Evolutionary conservation across 495 filamentous ascomycete genomes (phyloP), one percentile per base, ranked within the genome.

Genomic region (Darksidea phi): DNA sequence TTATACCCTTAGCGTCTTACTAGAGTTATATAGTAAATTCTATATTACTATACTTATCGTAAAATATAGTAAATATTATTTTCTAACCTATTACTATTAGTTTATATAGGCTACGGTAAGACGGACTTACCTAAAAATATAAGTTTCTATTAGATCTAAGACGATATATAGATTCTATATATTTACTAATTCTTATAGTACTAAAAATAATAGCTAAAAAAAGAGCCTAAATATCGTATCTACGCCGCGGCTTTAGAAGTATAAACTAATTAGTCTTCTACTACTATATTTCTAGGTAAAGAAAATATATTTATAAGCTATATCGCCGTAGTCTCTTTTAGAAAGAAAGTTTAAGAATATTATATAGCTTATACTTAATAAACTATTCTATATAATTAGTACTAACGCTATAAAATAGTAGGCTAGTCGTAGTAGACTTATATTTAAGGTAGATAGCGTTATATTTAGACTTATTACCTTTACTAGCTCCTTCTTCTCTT

Each of bases 181-280:
- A 57, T 57, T 57, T 41, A 41, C 54, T 25, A 57, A 57, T 57
- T 57, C 54, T 57, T 48, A 21, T 47, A 48, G 54, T 57, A 23
- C 54, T 57, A 36, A 46, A 57, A 57, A 57, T 41, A 48, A 17
- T 42, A 34, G 52, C 52, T 26, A 43, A 13, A 55, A 45, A 42
- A 26, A 55, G 52, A 55, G 52, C 21, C 54, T 34, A 57, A 47
- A 57, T 57, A 38, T 57, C 42, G 23, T 32, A 38, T 57, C 54
- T 57, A 57, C 54, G 54, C 38, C 54, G 52, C 21, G 37, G 52
- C 52, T 55, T 55, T 43, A 43, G 37, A 55, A 55, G 52, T 34
- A 55, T 34, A 24, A 57, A 57, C 54, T 23, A 57, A 57, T 57
- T 34, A 24, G 32, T 57, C 54, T 57, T 57, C 54, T 25, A 46